phyloP scores from a whole-genome alignment of 208 protist species.

The Endotrypanum monterogeii region DNA sequence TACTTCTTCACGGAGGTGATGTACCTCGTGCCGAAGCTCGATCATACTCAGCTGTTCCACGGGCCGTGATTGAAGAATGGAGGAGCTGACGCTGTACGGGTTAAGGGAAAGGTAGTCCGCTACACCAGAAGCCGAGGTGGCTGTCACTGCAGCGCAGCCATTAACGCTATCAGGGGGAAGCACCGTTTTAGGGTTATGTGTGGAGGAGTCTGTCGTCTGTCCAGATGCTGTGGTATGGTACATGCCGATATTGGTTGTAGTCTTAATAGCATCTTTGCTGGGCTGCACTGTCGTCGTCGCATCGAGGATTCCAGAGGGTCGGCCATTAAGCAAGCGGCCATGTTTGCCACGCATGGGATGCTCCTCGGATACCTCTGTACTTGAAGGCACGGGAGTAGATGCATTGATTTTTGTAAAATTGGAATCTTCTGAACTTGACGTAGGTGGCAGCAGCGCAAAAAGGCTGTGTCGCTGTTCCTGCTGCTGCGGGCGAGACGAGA shows the following conservation, averaged over 20 bases:
- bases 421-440: background rate
- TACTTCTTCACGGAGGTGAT: conserved; percentile 32
- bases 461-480: background rate
- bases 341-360: background rate
- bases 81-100: conserved; percentile 10
- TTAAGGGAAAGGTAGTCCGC: background rate
- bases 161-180: background rate
- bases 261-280: conserved; percentile 8
- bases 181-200: background rate
- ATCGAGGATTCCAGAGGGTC: background rate
- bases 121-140: background rate
- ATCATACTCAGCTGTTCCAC: conserved; percentile 35
- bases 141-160: background rate
- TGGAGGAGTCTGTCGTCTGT: conserved; percentile 3
- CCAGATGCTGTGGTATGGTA: conserved; percentile 3
- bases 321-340: background rate
- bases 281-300: conserved; percentile 3
- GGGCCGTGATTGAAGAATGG: conserved; percentile 16
- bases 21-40: conserved; percentile 40
- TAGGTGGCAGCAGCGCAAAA: background rate
- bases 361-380: background rate
- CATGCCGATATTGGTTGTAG: background rate
- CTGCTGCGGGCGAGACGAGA: background rate
- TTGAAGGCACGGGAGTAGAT: too few species aligned
- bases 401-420: background rate